These are phyloP conservation scores for Fusarium protoensiforme DNA, from an alignment of 2,329 filamentous ascomycete species.

Conservation along the genomic window DNA sequence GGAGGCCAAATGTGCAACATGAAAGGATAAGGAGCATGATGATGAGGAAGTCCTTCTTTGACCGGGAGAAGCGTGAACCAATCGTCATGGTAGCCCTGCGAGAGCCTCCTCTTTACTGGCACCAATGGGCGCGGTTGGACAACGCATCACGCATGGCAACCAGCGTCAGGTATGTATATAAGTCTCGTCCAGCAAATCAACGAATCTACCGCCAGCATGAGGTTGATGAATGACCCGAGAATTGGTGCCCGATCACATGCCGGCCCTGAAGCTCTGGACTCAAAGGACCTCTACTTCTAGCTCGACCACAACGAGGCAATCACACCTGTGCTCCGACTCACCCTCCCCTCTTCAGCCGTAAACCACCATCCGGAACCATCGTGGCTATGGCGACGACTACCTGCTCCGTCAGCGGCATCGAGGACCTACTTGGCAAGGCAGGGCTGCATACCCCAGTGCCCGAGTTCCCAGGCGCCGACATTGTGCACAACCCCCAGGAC, in stretches of 20 bases:
- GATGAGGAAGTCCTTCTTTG: background rate
- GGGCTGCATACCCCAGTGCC: conserved; percentile 38
- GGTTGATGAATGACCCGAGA: background rate
- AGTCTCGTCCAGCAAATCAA: background rate
- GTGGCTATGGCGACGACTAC: conserved; percentile 37
- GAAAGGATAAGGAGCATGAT: background rate
- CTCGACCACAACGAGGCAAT: background rate
- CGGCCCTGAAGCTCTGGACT: background rate
- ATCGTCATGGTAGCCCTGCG: conserved; percentile 3
- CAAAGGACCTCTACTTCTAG: background rate
- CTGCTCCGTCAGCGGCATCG: conserved; percentile 33
- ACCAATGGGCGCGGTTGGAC: background rate
- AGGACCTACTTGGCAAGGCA: conserved; percentile 32
- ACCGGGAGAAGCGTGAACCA: background rate
- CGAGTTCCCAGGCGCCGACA: conserved; percentile 31
- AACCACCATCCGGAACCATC: background rate
- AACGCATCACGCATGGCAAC: conserved; percentile 11
- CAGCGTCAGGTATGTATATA: background rate
- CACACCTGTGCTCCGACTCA: background rate
- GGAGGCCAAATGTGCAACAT: background rate
- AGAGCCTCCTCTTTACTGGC: background rate
- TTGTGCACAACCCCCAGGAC: conserved; percentile 41
- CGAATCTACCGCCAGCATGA: accelerated
- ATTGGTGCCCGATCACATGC: conserved; percentile 8
- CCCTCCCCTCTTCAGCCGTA: background rate